phyloP scores from a whole-genome alignment of 176 grass and related monocot genomes.

The Alloteropsis semialata region DNA sequence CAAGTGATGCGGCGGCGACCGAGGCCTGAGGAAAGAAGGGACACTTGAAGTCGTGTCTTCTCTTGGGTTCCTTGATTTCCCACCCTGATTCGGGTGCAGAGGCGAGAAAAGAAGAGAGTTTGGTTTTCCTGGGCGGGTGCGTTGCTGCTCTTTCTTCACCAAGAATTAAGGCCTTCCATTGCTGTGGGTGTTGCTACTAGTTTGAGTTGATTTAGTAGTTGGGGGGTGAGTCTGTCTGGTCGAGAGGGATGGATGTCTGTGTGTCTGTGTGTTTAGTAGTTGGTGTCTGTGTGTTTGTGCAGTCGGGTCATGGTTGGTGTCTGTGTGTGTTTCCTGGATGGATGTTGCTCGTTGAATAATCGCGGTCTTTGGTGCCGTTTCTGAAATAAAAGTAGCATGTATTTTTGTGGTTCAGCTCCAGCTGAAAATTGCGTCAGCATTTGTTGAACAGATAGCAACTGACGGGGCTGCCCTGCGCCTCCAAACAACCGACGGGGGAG shows the following conservation, averaged over 20 bases:
- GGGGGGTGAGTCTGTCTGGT: no score
- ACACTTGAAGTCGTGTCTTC: constrained; percentile 26
- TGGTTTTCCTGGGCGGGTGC: constrained; percentile 34
- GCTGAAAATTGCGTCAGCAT: not conserved
- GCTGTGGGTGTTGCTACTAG: constrained; percentile 23
- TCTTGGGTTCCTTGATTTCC: not conserved
- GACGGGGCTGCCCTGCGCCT: no score
- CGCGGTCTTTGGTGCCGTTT: constrained; percentile 36
- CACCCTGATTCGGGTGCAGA: not conserved
- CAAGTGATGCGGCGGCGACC: constrained; percentile 28
- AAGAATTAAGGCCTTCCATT: constrained; percentile 27
- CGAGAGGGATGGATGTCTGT: constrained; percentile 13
- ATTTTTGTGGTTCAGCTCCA: not conserved
- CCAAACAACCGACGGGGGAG: no score
- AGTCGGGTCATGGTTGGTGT: constrained; percentile 10
- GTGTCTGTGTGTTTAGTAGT: no score
- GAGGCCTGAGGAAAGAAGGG: constrained; percentile 19
- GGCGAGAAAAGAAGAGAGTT: constrained; percentile 21
- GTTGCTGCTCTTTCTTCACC: not conserved
- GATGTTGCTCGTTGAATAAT: constrained; percentile 47
- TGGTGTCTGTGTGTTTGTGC: constrained; percentile 5
- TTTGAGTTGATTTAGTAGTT: constrained; percentile 15
- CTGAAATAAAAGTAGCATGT: constrained; percentile 56
- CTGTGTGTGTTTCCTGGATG: constrained; percentile 37
- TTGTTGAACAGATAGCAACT: no score